Evolutionary conservation across 441 rosid genomes (phyloP), one percentile per base, ranked within the genome.

Genomic region (Eutrema salsugineum): DNA sequence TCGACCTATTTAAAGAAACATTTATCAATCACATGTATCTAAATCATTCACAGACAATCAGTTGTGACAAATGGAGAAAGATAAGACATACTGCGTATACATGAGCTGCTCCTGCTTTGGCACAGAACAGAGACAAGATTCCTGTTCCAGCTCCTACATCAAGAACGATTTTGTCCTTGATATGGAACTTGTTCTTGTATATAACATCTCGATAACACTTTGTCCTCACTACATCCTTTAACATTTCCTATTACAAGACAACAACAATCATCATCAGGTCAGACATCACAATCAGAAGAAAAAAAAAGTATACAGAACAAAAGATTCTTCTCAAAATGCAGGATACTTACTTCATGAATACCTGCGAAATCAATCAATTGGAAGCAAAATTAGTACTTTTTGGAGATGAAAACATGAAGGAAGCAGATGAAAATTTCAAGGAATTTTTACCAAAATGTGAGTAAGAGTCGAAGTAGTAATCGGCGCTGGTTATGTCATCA

Each of bases 121-220:
- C 99, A 84, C 99, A 95, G 77, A 95, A 93, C 50, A 95, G 76
- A 76, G 99, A 95, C 77, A 95, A 81, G 75, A 95, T 95, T 39
- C 99, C 98, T 33, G 98, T 95, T 51, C 99, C 99, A 51, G 99
- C 97, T 74, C 99, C 99, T 61, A 95, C 98, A 75, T 95, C 98
- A 79, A 95, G 90, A 69, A 93, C 95, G 51, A 95, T 80, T 79
- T 95, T 95, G 84, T 91, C 80, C 89, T 91, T 83, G 71, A 96
- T 85, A 30, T 93, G 84, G 78, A 91, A 96, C 81, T 83, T 89
- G 82, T 96, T 96, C 62, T 87, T 87, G 75, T 93, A 88, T 77
- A 96, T 96, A 67, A 87, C 99, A 72, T 90, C 90, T 79, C 87
- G 97, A 77, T 95, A 95, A 11, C 97, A 86, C 85, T 88, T 89